Percentiles rank a stretch among this genome's conserved stretches.
Evolutionary conservation across 805 yeast species (phyloP).

Genomic region (Metschnikowia reukaufii): DNA sequence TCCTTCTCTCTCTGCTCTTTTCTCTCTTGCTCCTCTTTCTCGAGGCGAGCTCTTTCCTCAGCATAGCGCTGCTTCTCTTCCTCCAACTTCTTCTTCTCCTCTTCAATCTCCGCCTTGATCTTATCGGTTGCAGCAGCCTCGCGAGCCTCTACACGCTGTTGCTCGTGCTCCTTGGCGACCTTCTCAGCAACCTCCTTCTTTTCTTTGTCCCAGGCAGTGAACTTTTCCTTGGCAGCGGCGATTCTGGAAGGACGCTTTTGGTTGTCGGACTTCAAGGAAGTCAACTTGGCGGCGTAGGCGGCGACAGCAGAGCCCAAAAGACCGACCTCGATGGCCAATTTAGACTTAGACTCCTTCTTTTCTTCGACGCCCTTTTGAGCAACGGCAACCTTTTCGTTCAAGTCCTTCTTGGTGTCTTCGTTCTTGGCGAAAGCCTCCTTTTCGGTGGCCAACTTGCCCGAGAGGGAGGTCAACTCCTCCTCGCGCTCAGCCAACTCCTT

Average conservation of each 20-base stretch:
- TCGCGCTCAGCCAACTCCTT: conserved; percentile 43
- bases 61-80: conserved; percentile 17
- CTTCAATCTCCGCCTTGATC: conserved; percentile 17
- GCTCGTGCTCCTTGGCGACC: conserved; percentile 26
- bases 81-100: conserved; percentile 15
- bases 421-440: conserved; percentile 29
- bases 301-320: conserved; percentile 42
- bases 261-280: conserved; percentile 38
- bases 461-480: conserved; percentile 31
- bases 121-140: conserved; percentile 30
- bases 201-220: conserved; percentile 46
- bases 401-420: conserved; percentile 40
- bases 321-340: conserved; percentile 44
- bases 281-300: conserved; percentile 46
- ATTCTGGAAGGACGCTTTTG: conserved; percentile 37
- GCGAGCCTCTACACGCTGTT: conserved; percentile 32
- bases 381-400: conserved; percentile 37
- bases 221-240: conserved; percentile 42
- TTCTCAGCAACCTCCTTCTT: conserved; percentile 39
- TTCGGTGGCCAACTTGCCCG: conserved; percentile 32
- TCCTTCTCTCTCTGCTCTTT: conserved; percentile 15
- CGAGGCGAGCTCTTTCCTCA: conserved; percentile 17
- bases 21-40: conserved; percentile 16
- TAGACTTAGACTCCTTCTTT: conserved; percentile 37
- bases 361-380: conserved; percentile 37